Evolutionary conservation across 805 yeast genomes (phyloP).

Genomic region (Candida ipomoeae): DNA sequence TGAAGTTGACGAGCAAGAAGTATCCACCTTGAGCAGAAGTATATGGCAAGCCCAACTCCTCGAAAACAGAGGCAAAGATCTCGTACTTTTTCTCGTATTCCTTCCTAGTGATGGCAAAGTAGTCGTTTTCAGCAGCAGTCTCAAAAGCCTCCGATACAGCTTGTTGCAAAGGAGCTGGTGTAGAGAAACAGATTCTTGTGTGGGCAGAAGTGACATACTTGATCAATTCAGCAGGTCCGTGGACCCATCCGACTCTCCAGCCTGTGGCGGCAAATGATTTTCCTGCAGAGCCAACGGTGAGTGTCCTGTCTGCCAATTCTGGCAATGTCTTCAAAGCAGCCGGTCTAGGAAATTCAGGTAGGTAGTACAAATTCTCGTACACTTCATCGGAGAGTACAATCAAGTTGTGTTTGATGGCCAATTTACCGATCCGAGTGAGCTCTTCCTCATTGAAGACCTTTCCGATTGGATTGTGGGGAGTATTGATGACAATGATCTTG

Average conservation of each 20-base stretch:
- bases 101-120: constrained; percentile 65
- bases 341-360: constrained; percentile 67
- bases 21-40: constrained; percentile 92
- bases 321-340: constrained; percentile 66
- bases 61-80: constrained; percentile 72
- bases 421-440: constrained; percentile 65
- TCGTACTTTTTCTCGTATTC: constrained; percentile 69
- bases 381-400: constrained; percentile 90
- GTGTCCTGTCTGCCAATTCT: constrained; percentile 71
- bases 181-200: constrained; percentile 87
- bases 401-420: constrained; percentile 82
- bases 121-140: constrained; percentile 56
- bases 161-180: constrained; percentile 90
- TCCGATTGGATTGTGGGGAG: constrained; percentile 97
- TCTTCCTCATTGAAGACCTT: constrained; percentile 80
- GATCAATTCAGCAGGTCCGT: constrained; percentile 79
- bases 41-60: constrained; percentile 83
- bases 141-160: constrained; percentile 79
- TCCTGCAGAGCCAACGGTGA: constrained; percentile 96
- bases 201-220: constrained; percentile 85
- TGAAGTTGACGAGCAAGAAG: constrained; percentile 82
- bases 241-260: constrained; percentile 96
- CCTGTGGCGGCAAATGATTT: constrained; percentile 99
- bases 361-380: constrained; percentile 82
- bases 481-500: constrained; percentile 80